Percentiles rank a stretch among this genome's conserved stretches.
Evolutionary conservation across 768 basidiomycete species (phyloP).

Genomic region (Amanita molliuscula): DNA sequence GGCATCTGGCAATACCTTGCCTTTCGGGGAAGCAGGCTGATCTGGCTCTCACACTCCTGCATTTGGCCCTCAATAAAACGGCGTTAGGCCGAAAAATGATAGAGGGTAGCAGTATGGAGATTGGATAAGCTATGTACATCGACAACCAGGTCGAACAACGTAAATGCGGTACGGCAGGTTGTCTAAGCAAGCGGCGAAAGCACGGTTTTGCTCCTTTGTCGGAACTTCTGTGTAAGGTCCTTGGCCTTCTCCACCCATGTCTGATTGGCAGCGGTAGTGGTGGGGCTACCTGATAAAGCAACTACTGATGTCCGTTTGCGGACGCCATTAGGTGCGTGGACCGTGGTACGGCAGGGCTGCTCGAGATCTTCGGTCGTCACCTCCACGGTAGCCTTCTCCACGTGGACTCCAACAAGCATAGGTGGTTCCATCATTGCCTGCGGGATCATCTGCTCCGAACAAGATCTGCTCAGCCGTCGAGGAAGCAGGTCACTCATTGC

Average conservation of each 20-base stretch:
- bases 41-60: not conserved
- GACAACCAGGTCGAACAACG: not conserved
- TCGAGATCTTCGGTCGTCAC: constrained; percentile 15
- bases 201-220: constrained; percentile 23
- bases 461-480: constrained; percentile 33
- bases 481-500: constrained; percentile 32
- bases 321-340: constrained; percentile 21
- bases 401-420: constrained; percentile 36
- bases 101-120: not conserved
- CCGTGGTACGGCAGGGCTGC: constrained; percentile 16
- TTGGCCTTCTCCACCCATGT: constrained; percentile 27
- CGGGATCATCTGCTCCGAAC: constrained; percentile 26
- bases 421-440: constrained; percentile 13
- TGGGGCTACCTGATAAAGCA: constrained; percentile 13
- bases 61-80: not conserved
- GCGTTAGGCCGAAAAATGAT: not conserved
- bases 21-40: not conserved
- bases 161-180: not conserved
- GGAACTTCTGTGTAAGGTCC: constrained; percentile 31
- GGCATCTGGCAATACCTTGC: not conserved
- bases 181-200: not conserved
- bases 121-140: not conserved
- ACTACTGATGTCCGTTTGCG: constrained; percentile 26
- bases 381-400: constrained; percentile 34
- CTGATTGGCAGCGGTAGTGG: constrained; percentile 10